Base-by-base conservation (phyloP, 129 eudicot species). In the Tagetes erecta region DNA sequence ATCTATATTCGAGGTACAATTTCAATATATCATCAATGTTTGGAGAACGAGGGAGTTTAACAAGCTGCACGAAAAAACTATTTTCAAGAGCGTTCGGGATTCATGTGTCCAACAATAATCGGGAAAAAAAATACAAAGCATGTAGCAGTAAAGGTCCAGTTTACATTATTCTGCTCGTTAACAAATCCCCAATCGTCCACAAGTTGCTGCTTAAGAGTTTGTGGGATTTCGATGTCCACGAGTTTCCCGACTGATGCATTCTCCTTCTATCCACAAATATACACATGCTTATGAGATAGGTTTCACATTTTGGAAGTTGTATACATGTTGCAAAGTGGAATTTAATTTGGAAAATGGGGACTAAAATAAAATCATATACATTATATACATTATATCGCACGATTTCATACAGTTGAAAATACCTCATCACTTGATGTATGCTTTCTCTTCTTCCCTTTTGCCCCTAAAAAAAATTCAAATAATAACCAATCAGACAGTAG, bases 381-480 rank as follows among this genome's bases (percentile, higher is more conserved):
- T 60, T 59, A 20, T 20, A 20, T 37, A 60, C 10, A 38, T 60
- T 59, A 49, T 5, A 58, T 52, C 46, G 66, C 13, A 34, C 75
- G 57, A 49, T 47, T 46, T 53, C 10, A 71, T 73, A 40, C 27
- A 53, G 44, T 37, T 53, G 40, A 64, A 64, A 73, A 73, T 62
- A 90, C 98, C 98, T 94, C 98, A 60, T 80, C 60, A 57, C 85
- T 85, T 0, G 88, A 81, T 46, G 88, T 96, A 80, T 76, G 71
- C 86, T 94, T 94, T 41, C 93, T 90, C 77, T 90, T 94, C 83
- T 91, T 94, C 73, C 96, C 98, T 82, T 88, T 94, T 58, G 81
- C 47, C 59, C 75, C 97, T 94, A 80, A 78, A 80, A 74, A 69
- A 51, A 30, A 50, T 68, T 44, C 63, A 68, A 14, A 50, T 41